Base-by-base conservation (phyloP, 345 rosid species). In the Lepidium sativum region DNA sequence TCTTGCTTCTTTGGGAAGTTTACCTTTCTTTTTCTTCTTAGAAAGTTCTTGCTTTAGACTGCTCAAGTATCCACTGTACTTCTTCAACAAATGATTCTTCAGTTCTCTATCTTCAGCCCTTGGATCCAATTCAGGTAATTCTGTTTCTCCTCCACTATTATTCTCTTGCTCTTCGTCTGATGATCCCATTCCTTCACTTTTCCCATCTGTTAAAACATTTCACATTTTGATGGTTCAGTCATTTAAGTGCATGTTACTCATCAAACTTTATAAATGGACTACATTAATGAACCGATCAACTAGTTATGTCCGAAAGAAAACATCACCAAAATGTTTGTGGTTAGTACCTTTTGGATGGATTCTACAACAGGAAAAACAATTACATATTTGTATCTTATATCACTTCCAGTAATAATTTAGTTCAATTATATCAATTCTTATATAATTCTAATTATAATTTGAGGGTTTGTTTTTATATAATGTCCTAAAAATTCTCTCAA, bases 1-100 rank as follows among this genome's bases (percentile, higher is more conserved):
- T 76, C 99, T 82, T 53, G 97, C 99, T 75, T 94, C 99, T 80
- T 94, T 94, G 1, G 99, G 99, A 38, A 94, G 83, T 70, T 94
- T 94, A 8, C 99, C 99, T 80, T 94, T 94, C 88, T 94, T 94
- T 80, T 86, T 94, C 71, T 94, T 94, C 90, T 94, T 94, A 45
- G 99, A 94, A 27, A 94, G 89, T 61, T 94, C 97, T 63, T 94
- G 97, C 78, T 94, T 94, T 29, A 94, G 84, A 75, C 97, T 90
- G 52, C 99, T 85, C 54, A 94, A 78, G 77, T 94, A 94, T 42
- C 99, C 99, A 60, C 97, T 90, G 41, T 94, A 94, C 77, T 94
- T 94, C 79, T 78, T 86, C 71, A 94, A 58, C 58, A 94, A 71
- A 29, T 94, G 99, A 62, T 90, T 94, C 85, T 94, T 94, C 32